These are phyloP conservation scores for Colletotrichum lupini DNA, from an alignment of 2,329 filamentous ascomycete species.

Conservation along the genomic window DNA sequence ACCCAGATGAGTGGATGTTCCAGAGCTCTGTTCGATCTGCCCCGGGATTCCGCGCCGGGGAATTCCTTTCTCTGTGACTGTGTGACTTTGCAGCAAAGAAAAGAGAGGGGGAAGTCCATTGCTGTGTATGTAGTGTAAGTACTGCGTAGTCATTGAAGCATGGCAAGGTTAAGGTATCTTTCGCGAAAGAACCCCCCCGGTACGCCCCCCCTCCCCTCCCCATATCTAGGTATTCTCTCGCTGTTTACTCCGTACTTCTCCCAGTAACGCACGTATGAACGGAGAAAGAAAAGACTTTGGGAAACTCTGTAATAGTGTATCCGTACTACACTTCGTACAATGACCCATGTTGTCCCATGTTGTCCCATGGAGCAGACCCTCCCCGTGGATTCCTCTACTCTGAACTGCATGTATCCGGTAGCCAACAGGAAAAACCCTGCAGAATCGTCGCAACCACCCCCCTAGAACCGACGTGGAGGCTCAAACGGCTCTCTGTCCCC, in stretches of 20 bases:
- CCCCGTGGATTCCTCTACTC: background rate
- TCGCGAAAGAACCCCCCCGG: background rate
- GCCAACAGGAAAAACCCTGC: conserved; percentile 14
- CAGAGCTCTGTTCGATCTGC: conserved; percentile 36
- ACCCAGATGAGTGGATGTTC: conserved; percentile 32
- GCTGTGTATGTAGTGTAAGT: background rate
- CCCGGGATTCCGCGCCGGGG: conserved; percentile 28
- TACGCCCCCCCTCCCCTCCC: background rate
- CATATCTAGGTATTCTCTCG: background rate
- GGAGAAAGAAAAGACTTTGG: background rate
- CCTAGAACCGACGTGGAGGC: conserved; percentile 4
- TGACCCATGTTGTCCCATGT: no score
- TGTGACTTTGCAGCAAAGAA: conserved; percentile 9
- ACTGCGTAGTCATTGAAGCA: background rate
- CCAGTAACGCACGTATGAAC: conserved; percentile 8
- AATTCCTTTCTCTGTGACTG: conserved; percentile 16
- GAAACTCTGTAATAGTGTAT: background rate
- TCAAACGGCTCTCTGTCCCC: conserved; percentile 10
- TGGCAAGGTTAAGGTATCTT: background rate
- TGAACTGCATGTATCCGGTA: background rate
- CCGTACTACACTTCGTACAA: background rate
- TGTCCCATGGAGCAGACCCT: background rate
- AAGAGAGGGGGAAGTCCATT: background rate
- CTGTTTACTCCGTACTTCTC: background rate
- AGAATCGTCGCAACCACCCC: background rate